Evolutionary conservation across 768 basidiomycete genomes (phyloP), one percentile per base, ranked within the genome.

Genomic region (Mrakia gelida): DNA sequence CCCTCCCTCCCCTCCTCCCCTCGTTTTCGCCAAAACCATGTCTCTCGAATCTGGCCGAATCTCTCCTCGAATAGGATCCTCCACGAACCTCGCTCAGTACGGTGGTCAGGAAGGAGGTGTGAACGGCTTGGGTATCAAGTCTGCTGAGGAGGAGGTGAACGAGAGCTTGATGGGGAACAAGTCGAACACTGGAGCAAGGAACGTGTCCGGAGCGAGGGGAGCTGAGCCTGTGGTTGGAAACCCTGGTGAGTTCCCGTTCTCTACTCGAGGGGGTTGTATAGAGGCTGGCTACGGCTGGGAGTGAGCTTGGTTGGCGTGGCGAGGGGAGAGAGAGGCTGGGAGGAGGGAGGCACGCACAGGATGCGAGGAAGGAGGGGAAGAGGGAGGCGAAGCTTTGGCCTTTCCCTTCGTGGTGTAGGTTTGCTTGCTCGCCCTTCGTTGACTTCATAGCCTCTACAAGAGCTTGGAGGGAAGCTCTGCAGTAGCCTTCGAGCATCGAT

Each of bases 51-150:
- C 63, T 34, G 71, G 71, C 30, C 71, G 71, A 13, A n/a, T 45
- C 28, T 49, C 71, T 9, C 45, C 71, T 72, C 71, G 71, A 6
- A 30, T 56, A 1, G 71, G 45, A 0, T 72, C 71, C 28, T 72
- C 52, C 7, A 45, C 71, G 26, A 72, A 72, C 52, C 71, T 72
- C 28, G 21, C 43, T 23, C 71, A 72, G 52, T 65, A 65, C 63
- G 61, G 61, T 1, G n/a, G 32, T 3, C 32, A n/a, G n/a, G 41
- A 71, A 32, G 41, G n/a, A 3, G 70, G 32, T 9, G 45, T 32
- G 15, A n/a, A 72, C 52, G 49, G 71, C 9, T 52, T 30, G 16
- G 49, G n/a, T 0, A 45, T 23, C 45, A 52, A 34, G 15, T 30
- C 71, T 49, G 45, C 52, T 23, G 71, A 72, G 71, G 49, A 54